Base-by-base conservation (phyloP, 495 filamentous ascomycete species). In the Chaetomium cochliodes region DNA sequence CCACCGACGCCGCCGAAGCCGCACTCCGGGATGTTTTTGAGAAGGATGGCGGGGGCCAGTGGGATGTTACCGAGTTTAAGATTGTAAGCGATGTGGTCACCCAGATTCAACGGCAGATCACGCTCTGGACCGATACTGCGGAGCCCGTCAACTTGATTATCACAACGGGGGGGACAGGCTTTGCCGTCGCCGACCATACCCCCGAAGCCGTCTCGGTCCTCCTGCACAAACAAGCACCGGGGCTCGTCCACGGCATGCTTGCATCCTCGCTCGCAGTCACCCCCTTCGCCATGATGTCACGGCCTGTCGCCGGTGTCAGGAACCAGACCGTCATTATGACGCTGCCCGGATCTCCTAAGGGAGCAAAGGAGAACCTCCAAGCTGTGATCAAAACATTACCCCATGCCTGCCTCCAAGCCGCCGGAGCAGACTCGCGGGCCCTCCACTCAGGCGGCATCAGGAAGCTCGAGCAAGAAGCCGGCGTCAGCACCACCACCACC, bases 251-350 rank as follows among this genome's bases (percentile, higher is more conserved):
- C 81, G 92, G 85, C 71, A 99, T 99, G 96, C 81, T 99, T 56
- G 80, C 92, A 26, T 82, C 92, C 47, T 97, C 96, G 5, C 74
- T 96, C 37, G 79, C 85, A 41, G 86, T 97, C 63, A 99, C 94
- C 6, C 92, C 92, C 53, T 99, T 98, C 78, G 96, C 93, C n/a
- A 87, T 96, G 79, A 98, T 98, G 94, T 89, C 94, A 61, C 85
- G 94, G 61, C 93, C 94, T 16, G 90, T 97, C 58, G 96, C 96
- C 55, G 94, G 94, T 12, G 88, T 96, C 13, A 84, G 94, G 37
- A 87, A 92, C 65, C 87, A 87, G 65, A 87, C 92, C 7, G 76
- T 99, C 57, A 92, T 99, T 51, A 78, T 97, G 54, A 98, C 94
- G 0, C 81, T 99, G 46, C 94, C 94, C 0, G 94, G 94, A 26